Base-by-base conservation (phyloP, 1,284 basidiomycete genomes). In the Cutaneotrichosporon cavernicola region DNA sequence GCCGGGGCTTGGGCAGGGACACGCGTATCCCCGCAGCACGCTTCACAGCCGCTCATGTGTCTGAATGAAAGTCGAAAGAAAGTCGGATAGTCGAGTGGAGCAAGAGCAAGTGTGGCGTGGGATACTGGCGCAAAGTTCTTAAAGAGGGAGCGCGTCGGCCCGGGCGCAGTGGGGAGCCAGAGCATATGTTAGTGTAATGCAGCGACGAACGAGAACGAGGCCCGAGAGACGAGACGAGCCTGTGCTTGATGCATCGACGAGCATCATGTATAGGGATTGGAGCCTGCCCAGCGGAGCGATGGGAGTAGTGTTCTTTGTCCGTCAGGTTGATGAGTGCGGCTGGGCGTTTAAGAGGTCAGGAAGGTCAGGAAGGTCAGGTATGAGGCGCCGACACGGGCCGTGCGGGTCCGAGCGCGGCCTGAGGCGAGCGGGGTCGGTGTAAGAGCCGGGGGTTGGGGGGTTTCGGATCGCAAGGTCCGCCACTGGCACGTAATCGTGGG, bases 21-120 rank as follows among this genome's bases (percentile, higher is more conserved):
- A 31, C 51, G 51, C 51, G 31, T 53, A 53, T 53, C 51, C 51
- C 51, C 51, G 30, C 51, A 53, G 51, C 51, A 53, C 51, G 51
- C 51, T 53, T 53, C 51, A 14, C 51, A 53, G 51, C 51, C 51
- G 51, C 51, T 53, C 51, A 53, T 53, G 31, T 13, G 47, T 21
- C 7, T 30, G 49, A 51, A 51, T 2, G 49, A 31, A 13, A 31
- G 49, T 26, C 6, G 47, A 22, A 50, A 50, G 49, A 50, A 22
- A 50, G 49, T 50, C 22, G 26, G 49, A 13, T 50, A 21, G 49
- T 50, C 49, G 49, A 50, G 36, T 36, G 36, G 36, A 36, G 36
- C 36, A 36, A 36, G 36, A 10, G 38, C 26, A 26, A 26, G 26
- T 46, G 18, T 46, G 43, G 18, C 18, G 18, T 46, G 43, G 7